Base-by-base conservation (phyloP, 2,329 filamentous ascomycete genomes). In the Aspergillus sp. region DNA sequence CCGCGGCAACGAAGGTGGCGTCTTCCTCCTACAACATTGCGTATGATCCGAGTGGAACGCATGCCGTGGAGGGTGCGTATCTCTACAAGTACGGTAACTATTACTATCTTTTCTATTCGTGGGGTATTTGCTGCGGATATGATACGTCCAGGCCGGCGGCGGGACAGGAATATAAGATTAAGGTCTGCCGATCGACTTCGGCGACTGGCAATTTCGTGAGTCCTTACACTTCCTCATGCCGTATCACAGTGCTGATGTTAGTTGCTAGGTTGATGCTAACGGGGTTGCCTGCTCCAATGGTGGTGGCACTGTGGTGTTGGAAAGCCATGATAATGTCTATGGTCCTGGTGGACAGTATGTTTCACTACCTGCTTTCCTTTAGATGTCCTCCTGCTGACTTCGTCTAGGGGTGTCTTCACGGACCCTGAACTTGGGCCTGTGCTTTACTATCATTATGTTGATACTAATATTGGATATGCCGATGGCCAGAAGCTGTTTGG, bases 341-440 rank as follows among this genome's bases (percentile, higher is more conserved):
- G 85, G 80, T 24, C 85, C 85, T 14, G 85, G 85, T 54, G 84
- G 84, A 26, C 84, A 88, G 66, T 82, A 81, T 41, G 77, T 85
- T 2, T 7, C 2, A n/a, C 24, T 13, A 7, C 6, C 4, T 38
- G 6, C 10, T 6, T 6, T 4, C 19, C 47, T 16, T 45, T 35
- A 19, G 14, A 3, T 36, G 14, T n/a, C 26, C 4, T 8, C 26
- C 26, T 30, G 30, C 51, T 54, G 42, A 58, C 24, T 11, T 8
- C 19, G 4, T 41, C 2, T 43, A 69, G 66, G 55, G 65, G 65
- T 19, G 53, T 62, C 13, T 55, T 54, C 35, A 56, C 45, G 1
- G 57, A 62, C 24, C 62, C 67, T 0, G 62, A 51, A 0, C 55
- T 70, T 9, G 81, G 81, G 2, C 73, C 77, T 13, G 73, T 85